A percentile compares a stretch with the other conserved stretches of the same genome.
phyloP scores from a whole-genome alignment of 2,329 filamentous ascomycete genomes.

The Colletotrichum falcatum region DNA sequence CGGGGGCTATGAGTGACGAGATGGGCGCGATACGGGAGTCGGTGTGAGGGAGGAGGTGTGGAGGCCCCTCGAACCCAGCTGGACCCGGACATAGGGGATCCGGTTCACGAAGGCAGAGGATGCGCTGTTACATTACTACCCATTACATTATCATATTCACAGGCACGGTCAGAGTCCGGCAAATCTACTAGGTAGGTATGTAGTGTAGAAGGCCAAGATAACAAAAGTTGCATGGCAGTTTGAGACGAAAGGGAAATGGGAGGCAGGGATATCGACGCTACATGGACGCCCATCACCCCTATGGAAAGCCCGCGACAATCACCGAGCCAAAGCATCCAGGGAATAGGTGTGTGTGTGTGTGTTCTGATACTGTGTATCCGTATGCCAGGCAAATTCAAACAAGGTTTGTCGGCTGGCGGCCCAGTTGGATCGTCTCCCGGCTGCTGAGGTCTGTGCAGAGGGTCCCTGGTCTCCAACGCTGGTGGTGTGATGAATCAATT shows the following conservation, averaged over 20 bases:
- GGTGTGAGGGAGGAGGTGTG: neutral
- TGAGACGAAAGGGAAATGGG: conserved; percentile 20
- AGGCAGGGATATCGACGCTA: conserved; percentile 27
- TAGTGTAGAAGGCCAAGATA: neutral
- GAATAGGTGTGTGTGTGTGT: too few species aligned
- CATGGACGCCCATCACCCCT: conserved; percentile 9
- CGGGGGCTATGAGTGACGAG: conserved; percentile 27
- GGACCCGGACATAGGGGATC: neutral
- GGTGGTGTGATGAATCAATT: neutral
- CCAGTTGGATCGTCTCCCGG: conserved; percentile 21
- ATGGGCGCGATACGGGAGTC: too few species aligned
- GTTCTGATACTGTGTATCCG: neutral
- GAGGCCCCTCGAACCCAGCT: neutral
- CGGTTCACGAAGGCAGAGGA: neutral
- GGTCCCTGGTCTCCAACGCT: neutral
- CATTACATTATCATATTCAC: too few species aligned
- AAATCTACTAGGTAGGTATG: too few species aligned
- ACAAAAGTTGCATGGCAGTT: conserved; percentile 27
- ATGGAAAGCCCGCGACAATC: conserved; percentile 24
- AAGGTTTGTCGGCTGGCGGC: conserved; percentile 20
- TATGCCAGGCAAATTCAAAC: neutral
- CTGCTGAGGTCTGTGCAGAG: conserved; percentile 27
- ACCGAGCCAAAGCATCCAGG: conserved; percentile 21
- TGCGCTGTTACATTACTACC: neutral
- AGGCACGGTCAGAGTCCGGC: neutral